Evolutionary conservation across 371 early-diverging fungal species (phyloP).

Genomic region (Syncephalastrum contaminatum): DNA sequence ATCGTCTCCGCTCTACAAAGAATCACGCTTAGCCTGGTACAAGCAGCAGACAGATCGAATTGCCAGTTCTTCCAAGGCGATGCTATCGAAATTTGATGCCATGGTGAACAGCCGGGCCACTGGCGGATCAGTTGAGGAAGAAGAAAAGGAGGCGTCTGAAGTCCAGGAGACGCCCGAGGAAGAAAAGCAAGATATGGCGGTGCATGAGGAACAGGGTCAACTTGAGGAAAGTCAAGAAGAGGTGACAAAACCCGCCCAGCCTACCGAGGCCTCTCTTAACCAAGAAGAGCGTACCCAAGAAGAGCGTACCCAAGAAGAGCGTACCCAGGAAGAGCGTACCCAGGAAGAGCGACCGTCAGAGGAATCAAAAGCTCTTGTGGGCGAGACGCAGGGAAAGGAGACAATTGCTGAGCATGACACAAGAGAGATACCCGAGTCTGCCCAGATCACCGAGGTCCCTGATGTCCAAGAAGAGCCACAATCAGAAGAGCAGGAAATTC

Average conservation of each 20-base stretch:
- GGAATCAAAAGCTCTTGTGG: neutral
- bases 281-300: neutral
- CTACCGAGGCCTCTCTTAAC: neutral
- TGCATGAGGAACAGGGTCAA: neutral
- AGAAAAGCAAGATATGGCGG: neutral
- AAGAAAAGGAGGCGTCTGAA: neutral
- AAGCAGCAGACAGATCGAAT: neutral
- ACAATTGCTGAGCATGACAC: too few species aligned
- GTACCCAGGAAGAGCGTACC: neutral
- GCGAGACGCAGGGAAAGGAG: too few species aligned
- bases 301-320: too few species aligned
- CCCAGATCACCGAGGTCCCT: too few species aligned
- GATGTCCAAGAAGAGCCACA: too few species aligned
- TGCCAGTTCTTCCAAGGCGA: constrained; percentile 4
- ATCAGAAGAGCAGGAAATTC: too few species aligned
- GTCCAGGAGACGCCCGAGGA: neutral
- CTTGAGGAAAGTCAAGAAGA: neutral
- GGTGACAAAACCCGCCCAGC: neutral
- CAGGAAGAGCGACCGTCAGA: neutral
- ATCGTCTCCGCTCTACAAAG: constrained; percentile 1
- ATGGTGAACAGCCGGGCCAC: neutral
- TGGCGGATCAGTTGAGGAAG: constrained; percentile 1
- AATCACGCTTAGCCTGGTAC: constrained; percentile 5
- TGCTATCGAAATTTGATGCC: neutral
- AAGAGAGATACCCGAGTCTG: too few species aligned